Evolutionary conservation across 1,284 basidiomycete genomes (phyloP).

Genomic region (Cutaneotrichosporon dermatis): DNA sequence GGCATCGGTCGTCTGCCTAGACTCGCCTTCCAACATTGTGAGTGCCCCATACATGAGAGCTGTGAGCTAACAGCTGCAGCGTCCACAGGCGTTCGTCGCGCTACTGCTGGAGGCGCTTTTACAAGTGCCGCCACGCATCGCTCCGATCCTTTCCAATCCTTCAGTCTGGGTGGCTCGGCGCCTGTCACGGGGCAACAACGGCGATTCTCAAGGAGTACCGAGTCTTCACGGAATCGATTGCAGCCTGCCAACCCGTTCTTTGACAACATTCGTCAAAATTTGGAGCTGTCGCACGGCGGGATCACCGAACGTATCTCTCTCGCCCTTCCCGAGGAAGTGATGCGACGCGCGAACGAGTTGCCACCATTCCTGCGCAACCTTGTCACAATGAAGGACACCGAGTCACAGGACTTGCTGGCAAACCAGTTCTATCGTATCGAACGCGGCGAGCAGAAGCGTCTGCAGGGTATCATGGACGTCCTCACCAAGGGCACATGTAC

Average conservation of each 20-base stretch:
- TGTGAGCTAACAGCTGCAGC: too few relatives aligned
- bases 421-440: constrained; percentile 85
- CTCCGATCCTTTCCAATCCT: constrained; percentile 6
- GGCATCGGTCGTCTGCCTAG: constrained; percentile 26
- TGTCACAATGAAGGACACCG: constrained; percentile 59
- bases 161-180: constrained; percentile 4
- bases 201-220: background rate
- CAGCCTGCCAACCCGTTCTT: constrained; percentile 78
- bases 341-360: constrained; percentile 63
- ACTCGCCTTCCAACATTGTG: constrained; percentile 38
- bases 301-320: constrained; percentile 77
- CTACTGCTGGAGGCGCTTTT: too few relatives aligned
- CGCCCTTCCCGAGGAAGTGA: constrained; percentile 61
- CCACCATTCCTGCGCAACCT: constrained; percentile 78
- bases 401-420: constrained; percentile 51
- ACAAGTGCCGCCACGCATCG: background rate
- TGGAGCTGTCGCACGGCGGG: constrained; percentile 75
- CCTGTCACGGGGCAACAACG: background rate
- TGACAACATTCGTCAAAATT: constrained; percentile 91
- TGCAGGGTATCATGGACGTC: constrained; percentile 81
- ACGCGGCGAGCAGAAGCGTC: constrained; percentile 78
- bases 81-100: background rate
- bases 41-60: constrained; percentile 3
- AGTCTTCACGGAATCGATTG: constrained; percentile 9
- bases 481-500: constrained; percentile 8